Evolutionary conservation across 257 asterid species (phyloP), one percentile per base, ranked within the genome.

Genomic region (Solanum habrochaites): DNA sequence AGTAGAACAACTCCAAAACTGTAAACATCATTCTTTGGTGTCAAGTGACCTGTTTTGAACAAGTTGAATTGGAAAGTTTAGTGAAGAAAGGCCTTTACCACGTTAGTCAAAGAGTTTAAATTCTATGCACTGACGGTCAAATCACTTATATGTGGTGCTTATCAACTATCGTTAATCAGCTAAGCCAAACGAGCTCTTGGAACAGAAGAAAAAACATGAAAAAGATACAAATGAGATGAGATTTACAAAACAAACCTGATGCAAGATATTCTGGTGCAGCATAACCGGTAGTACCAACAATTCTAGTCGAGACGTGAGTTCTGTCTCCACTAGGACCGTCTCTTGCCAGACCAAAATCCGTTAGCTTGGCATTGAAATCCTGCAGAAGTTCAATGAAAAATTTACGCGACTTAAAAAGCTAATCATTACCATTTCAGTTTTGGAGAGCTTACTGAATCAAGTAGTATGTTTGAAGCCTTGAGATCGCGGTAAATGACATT

Each of bases 281-380:
- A 86, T 95, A 95, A 9, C 97, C 97, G 67, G 64, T 89, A 27
- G 97, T 95, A 23, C 98, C 97, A 3, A 95, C 87, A 35, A 93
- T 91, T 88, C 97, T 88, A 21, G 98, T 95, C 21, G 98, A 95
- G 39, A 95, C 95, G 64, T 95, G 98, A 43, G 97, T 95, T 85
- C 92, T 89, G 74, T 92, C 97, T 43, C 96, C 97, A 7, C 88
- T 90, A 7, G 96, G 98, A 56, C 94, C 96, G 42, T 93, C 93
- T 86, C 97, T 93, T 56, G 95, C 97, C n/a, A 94, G 92, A 58
- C 98, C 97, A 77, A 95, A 95, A 90, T 92, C 98, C 3, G 96
- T 90, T 35, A 94, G 96, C 88, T 92, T 94, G 25, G 98, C 98
- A 9, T 91, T 90, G 87, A 92, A 94, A 35, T 93, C 92, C 98